Percentiles rank a stretch among this genome's conserved stretches.
Evolutionary conservation across 257 asterid species (phyloP).

Genomic region (Solanum corneliomulleri): DNA sequence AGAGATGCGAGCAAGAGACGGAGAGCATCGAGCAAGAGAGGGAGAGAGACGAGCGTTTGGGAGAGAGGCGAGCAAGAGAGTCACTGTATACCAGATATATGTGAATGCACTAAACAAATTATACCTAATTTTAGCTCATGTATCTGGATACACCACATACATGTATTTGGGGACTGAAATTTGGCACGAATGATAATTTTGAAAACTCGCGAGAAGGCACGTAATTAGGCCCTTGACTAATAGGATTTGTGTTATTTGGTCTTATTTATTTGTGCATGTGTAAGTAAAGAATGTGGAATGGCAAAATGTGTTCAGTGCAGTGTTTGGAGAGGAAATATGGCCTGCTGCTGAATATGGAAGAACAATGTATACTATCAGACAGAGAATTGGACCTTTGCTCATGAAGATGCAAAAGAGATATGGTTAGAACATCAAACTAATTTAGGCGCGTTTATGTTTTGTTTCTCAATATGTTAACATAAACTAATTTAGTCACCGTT

Average conservation of each 20-base stretch:
- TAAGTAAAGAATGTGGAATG: constrained; percentile 6
- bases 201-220: not conserved
- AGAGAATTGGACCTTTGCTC: constrained; percentile 76
- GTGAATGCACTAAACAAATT: not conserved
- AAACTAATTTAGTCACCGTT: not conserved
- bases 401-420: constrained; percentile 86
- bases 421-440: constrained; percentile 28
- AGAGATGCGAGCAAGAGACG: no score
- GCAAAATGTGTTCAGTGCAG: constrained; percentile 66
- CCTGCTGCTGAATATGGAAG: constrained; percentile 98
- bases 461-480: not conserved
- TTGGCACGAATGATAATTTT: not conserved
- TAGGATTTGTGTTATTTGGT: not conserved
- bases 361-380: constrained; percentile 92
- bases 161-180: not conserved
- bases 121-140: no score
- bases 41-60: no score
- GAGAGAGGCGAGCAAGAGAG: not conserved
- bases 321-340: constrained; percentile 95
- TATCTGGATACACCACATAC: not conserved
- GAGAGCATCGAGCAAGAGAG: no score
- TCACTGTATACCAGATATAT: not conserved
- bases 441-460: not conserved
- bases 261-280: not conserved
- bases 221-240: no score